phyloP scores from a whole-genome alignment of 768 basidiomycete genomes.

The Tephrocybe sp. region DNA sequence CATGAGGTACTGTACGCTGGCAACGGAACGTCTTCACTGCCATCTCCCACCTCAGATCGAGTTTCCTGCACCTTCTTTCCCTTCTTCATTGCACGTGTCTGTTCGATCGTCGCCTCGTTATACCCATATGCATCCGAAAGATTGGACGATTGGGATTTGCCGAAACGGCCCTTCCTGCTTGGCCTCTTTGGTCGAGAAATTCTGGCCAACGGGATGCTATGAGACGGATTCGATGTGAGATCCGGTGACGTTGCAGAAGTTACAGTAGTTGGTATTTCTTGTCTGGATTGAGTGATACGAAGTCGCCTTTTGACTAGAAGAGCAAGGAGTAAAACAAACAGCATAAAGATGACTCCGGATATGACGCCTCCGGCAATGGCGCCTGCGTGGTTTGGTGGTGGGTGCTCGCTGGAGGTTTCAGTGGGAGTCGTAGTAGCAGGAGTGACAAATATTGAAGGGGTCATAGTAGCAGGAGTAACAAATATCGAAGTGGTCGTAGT shows the following conservation, averaged over 20 bases:
- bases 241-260: not conserved
- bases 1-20: no score
- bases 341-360: slow-evolving; percentile 7
- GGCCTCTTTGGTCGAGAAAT: not conserved
- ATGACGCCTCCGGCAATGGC: slow-evolving; percentile 18
- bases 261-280: no score
- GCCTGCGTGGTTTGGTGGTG: slow-evolving; percentile 2
- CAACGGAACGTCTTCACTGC: no score
- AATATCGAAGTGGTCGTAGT: not conserved
- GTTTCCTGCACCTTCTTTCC: slow-evolving; percentile 3
- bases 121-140: not conserved
- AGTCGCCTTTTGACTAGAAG: not conserved
- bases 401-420: not conserved
- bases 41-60: no score
- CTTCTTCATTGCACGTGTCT: not conserved
- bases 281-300: no score
- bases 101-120: slow-evolving; percentile 3
- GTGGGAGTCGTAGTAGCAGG: not conserved
- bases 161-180: no score
- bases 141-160: not conserved
- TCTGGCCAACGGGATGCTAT: not conserved
- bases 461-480: not conserved
- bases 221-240: not conserved
- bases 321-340: not conserved
- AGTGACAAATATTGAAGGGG: not conserved